Percentiles rank a stretch among this genome's conserved stretches.
Evolutionary conservation across 2,329 filamentous ascomycete genomes (phyloP).

Genomic region (Pestalotiopsis sp.): DNA sequence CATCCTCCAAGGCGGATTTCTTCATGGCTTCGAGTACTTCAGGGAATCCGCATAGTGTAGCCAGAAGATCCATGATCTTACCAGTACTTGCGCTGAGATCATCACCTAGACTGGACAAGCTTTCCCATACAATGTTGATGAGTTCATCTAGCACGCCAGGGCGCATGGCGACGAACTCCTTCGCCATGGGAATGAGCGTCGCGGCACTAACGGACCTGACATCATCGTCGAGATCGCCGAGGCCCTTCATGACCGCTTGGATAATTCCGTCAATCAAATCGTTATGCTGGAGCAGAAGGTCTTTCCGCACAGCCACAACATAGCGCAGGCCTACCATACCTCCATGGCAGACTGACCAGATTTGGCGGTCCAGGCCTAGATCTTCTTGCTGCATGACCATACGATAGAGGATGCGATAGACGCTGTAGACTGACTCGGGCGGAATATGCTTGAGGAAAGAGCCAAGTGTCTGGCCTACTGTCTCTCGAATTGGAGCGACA

Average conservation of each 20-base stretch:
- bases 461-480: conserved; percentile 89
- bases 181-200: conserved; percentile 93
- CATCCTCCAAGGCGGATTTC: conserved; percentile 76
- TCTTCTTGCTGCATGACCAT: conserved; percentile 87
- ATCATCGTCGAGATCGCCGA: conserved; percentile 90
- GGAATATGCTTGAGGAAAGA: conserved; percentile 85
- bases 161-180: conserved; percentile 88
- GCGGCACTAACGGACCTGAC: conserved; percentile 95
- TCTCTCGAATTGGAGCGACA: conserved; percentile 93
- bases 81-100: conserved; percentile 96
- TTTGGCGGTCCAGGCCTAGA: conserved; percentile 67
- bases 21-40: conserved; percentile 95
- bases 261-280: conserved; percentile 92
- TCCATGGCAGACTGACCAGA: conserved; percentile 96
- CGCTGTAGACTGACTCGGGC: conserved; percentile 73
- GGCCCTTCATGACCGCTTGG: conserved; percentile 88
- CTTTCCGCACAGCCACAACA: conserved; percentile 90
- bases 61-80: conserved; percentile 96
- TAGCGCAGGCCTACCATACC: conserved; percentile 97
- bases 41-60: conserved; percentile 92
- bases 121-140: conserved; percentile 96
- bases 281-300: conserved; percentile 79
- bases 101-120: conserved; percentile 92
- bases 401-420: conserved; percentile 81
- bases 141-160: conserved; percentile 75